Base-by-base conservation (phyloP, 2,329 filamentous ascomycete genomes). In the Neonectria faginata region DNA sequence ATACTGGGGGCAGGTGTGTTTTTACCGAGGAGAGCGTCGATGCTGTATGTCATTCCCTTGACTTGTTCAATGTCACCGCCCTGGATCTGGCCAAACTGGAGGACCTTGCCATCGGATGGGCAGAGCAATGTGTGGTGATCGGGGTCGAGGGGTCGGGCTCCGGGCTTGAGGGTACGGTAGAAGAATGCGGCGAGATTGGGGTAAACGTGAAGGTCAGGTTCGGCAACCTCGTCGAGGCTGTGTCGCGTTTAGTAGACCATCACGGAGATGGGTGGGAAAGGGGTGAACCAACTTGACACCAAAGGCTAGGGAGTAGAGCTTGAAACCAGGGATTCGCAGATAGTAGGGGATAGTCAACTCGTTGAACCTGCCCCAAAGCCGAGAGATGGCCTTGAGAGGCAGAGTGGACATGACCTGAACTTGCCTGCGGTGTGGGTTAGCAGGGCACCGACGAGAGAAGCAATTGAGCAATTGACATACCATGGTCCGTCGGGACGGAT, bases 11-110 rank as follows among this genome's bases (percentile, higher is more conserved):
- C 76, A 41, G 86, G 86, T 6, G 84, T 87, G 66, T 84, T 83
- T 68, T 87, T 89, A 56, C 96, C 96, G 2, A 99, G 86, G 2
- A 99, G 86, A 8, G 96, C 94, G 77, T 99, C 96, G 59, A 99
- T 87, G 70, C 91, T 97, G 80, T 99, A 99, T 1, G 96, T 99
- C 86, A 99, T 96, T 65, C 96, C 96, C 81, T 99, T 99, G 68
- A 99, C 95, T 81, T 99, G 96, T 79, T 99, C 96, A 47, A 99
- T 97, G 75, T 97, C 93, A 52, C 95, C 94, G 73, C 94, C 89
- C 74, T 97, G 91, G 62, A 99, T 97, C 72, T 89, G 90, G 11
- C 96, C 96, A 72, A 94, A 97, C 74, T 98, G 95, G 27, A 99
- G 87, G 50, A 99, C 87, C 68, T 92, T 91, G 51, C 96, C 96